A percentile compares a stretch with the other conserved stretches of the same genome.
Conservation (phyloP, 306 rosid species). For the Rosa lucieae region DNA sequence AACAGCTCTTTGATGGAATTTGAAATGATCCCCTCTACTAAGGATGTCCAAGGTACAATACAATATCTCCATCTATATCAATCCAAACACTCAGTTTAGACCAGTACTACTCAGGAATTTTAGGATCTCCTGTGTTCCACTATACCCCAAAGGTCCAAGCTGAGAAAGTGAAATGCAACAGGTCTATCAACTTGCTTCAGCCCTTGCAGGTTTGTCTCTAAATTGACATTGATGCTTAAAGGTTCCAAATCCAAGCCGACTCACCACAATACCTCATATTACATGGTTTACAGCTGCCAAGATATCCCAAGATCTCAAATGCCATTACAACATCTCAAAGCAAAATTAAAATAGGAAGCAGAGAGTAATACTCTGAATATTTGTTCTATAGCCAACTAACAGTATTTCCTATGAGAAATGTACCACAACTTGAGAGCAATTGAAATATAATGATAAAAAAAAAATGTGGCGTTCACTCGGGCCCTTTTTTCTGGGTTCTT, state of each 20-base stretch:
- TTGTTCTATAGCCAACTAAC: neutral
- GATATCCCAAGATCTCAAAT: neutral
- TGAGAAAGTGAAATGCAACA: neutral
- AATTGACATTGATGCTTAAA: neutral
- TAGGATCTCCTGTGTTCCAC: no score
- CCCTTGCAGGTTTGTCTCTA: neutral
- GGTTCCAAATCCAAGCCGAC: neutral
- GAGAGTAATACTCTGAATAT: neutral
- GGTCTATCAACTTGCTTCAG: neutral
- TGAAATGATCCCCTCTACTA: neutral
- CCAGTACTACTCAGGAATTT: neutral
- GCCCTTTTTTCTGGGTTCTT: neutral
- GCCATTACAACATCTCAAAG: neutral
- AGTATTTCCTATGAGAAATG: neutral
- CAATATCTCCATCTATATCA: neutral
- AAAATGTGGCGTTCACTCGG: neutral
- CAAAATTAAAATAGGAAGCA: neutral
- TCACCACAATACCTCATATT: neutral
- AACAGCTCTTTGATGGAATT: neutral
- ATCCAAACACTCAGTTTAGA: neutral
- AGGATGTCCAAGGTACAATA: neutral
- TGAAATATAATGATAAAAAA: neutral
- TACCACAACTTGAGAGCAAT: neutral
- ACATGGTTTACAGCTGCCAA: neutral
- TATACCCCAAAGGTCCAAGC: neutral